Conservation (phyloP, 495 filamentous ascomycete genomes). For the Cetradonia linearis region DNA sequence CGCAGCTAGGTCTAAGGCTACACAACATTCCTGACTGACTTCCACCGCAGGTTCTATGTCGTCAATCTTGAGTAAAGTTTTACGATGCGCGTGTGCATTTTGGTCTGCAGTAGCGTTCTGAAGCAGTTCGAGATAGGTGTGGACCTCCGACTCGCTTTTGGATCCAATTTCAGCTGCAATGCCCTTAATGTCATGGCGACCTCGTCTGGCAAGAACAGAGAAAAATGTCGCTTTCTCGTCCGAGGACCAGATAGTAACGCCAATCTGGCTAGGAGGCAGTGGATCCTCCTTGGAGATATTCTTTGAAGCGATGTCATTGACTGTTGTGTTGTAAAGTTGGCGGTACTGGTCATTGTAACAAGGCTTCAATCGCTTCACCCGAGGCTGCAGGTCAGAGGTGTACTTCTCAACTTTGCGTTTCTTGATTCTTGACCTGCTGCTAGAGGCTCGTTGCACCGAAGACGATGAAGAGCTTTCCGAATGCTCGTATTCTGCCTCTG, state of each 20-base stretch:
- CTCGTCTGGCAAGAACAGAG: constrained; percentile 48
- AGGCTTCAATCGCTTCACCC: constrained; percentile 24
- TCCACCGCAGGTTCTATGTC: constrained; percentile 65
- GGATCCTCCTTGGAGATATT: constrained; percentile 13
- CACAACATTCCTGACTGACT: constrained; percentile 53
- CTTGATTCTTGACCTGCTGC: constrained; percentile 11
- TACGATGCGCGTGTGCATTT: constrained; percentile 25
- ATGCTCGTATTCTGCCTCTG: background rate
- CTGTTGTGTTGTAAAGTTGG: constrained; percentile 47
- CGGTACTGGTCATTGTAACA: constrained; percentile 46
- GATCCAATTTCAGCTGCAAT: constrained; percentile 56
- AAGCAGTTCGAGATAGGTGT: constrained; percentile 54
- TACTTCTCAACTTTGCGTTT: constrained; percentile 27
- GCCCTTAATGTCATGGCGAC: constrained; percentile 45
- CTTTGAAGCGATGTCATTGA: constrained; percentile 32
- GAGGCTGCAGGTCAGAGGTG: constrained; percentile 15
- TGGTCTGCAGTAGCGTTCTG: constrained; percentile 36
- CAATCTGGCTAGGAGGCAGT: constrained; percentile 45
- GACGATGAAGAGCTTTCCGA: background rate
- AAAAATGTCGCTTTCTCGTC: constrained; percentile 65
- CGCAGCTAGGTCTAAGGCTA: constrained; percentile 57
- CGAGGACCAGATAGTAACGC: constrained; percentile 55
- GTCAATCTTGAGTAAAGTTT: constrained; percentile 26
- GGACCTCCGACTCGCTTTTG: constrained; percentile 67
- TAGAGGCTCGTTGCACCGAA: constrained; percentile 6